Base-by-base conservation (phyloP, 108 stramenopile genomes). In the Fistulifera solaris region DNA sequence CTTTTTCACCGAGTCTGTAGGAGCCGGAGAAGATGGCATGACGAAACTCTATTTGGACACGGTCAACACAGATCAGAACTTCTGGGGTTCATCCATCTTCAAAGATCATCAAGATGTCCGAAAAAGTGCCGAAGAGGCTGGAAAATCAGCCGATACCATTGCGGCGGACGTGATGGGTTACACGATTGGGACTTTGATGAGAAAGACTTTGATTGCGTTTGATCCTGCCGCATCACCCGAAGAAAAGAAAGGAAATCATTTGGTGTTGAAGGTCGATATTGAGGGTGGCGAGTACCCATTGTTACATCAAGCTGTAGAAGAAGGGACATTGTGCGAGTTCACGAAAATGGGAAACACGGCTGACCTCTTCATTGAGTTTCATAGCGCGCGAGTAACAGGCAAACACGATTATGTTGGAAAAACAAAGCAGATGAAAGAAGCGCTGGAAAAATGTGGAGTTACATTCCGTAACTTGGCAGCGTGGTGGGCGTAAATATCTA, bases 261-360 rank as follows among this genome's bases (percentile, higher is more conserved):
- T 76, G n/a, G 54, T 76, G 31, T 21, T 76, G 31, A 76, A 76
- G 46, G 66, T 76, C 51, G 75, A 76, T 38, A 65, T 76, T 7
- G 75, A 76, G 51, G 75, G 75, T 18, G 75, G 68, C 19, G 75
- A 76, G 45, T 76, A 71, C 27, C 57, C 55, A 39, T 45, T 76
- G n/a, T 22, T 76, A 13, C 48, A 68, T 25, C 70, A 76, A 48
- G 56, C 56, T 1, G 56, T 51, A 14, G 38, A 21, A 7, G 44
- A 42, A 21, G 61, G 58, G 10, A 46, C 62, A 10, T 54, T 76
- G 59, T 76, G 75, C 45, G 47, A 72, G 14, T 68, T 54, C 40
- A 59, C 26, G 12, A 22, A 51, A 68, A 47, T 46, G 44, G 44
- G 44, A 18, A 46, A 46, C 11, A 18, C 17, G 10, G 44, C 44